Conservation (phyloP, 306 rosid genomes). For the Corylus americana region DNA sequence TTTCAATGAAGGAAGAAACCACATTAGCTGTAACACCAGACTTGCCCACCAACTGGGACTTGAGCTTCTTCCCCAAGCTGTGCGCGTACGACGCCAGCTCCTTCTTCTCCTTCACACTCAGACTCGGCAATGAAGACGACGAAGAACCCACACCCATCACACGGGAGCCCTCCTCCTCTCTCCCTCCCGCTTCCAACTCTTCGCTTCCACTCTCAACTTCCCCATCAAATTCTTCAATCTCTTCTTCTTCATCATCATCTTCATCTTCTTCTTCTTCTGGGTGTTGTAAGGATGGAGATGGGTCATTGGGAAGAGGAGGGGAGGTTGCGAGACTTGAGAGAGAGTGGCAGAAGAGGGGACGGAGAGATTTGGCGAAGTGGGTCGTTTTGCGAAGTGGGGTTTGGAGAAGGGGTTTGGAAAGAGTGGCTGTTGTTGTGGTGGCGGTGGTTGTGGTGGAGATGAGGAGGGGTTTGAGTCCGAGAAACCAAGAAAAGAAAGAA, state of each 20-base stretch:
- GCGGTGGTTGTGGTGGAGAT: constrained; percentile 27
- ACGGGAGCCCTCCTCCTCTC: constrained; percentile 21
- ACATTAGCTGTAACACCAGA: constrained; percentile 75
- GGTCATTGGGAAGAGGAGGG: constrained; percentile 10
- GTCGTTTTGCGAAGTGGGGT: constrained; percentile 18
- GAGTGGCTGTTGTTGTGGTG: background rate
- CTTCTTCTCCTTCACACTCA: constrained; percentile 79
- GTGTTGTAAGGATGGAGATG: background rate
- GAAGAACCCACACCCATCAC: constrained; percentile 34
- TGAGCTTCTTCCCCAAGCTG: constrained; percentile 88
- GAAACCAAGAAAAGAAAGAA: constrained; percentile 30
- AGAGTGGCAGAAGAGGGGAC: constrained; percentile 22
- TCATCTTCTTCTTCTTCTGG: constrained; percentile 13
- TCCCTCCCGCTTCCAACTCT: constrained; percentile 29
- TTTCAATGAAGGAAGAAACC: constrained; percentile 74
- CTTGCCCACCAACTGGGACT: constrained; percentile 86
- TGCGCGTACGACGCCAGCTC: constrained; percentile 82
- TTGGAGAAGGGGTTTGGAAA: constrained; percentile 10
- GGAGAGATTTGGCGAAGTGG: constrained; percentile 8
- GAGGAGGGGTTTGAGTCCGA: constrained; percentile 49
- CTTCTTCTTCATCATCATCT: constrained; percentile 23
- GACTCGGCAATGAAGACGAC: constrained; percentile 44
- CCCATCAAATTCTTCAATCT: constrained; percentile 19
- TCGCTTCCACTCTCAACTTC: constrained; percentile 20
- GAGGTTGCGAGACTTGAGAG: constrained; percentile 29